Conservation (phyloP, 2,329 filamentous ascomycete species). For the Monascus ruber region DNA sequence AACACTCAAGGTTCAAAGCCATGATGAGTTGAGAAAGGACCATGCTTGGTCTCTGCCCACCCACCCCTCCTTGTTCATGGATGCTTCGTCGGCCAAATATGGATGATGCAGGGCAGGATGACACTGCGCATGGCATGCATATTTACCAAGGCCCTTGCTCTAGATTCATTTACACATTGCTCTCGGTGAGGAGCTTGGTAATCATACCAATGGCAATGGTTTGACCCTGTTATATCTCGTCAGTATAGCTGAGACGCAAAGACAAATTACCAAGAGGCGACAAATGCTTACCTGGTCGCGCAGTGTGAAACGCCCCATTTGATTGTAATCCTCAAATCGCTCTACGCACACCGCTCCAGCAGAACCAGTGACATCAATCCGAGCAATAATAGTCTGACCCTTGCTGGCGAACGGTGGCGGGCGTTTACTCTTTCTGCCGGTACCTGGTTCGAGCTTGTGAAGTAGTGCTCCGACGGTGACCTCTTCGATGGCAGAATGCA, state of each 20-base stretch:
- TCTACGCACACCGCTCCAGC: conserved; percentile 86
- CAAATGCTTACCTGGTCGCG: conserved; percentile 61
- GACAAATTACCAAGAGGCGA: conserved; percentile 1
- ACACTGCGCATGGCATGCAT: not conserved
- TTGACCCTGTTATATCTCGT: conserved; percentile 58
- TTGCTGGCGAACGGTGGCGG: conserved; percentile 79
- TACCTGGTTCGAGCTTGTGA: conserved; percentile 93
- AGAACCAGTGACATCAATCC: conserved; percentile 75
- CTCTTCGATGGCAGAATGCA: conserved; percentile 95
- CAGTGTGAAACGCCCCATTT: conserved; percentile 82
- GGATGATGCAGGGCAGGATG: no score
- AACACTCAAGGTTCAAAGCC: conserved; percentile 13
- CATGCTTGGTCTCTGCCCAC: conserved; percentile 11
- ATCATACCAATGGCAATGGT: conserved; percentile 99
- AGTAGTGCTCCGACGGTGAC: conserved; percentile 80
- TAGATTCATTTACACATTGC: no score
- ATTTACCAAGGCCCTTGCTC: not conserved
- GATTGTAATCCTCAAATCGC: conserved; percentile 88
- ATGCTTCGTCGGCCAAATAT: not conserved
- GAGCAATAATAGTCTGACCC: conserved; percentile 77
- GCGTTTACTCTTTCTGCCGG: conserved; percentile 82
- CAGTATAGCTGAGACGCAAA: conserved; percentile 10
- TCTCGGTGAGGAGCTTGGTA: conserved; percentile 60
- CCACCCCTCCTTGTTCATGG: conserved; percentile 8
- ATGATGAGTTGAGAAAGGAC: conserved; percentile 21